These are phyloP conservation scores for Pyrenula aspistea DNA, from an alignment of 495 filamentous ascomycete species.

Conservation along the genomic window DNA sequence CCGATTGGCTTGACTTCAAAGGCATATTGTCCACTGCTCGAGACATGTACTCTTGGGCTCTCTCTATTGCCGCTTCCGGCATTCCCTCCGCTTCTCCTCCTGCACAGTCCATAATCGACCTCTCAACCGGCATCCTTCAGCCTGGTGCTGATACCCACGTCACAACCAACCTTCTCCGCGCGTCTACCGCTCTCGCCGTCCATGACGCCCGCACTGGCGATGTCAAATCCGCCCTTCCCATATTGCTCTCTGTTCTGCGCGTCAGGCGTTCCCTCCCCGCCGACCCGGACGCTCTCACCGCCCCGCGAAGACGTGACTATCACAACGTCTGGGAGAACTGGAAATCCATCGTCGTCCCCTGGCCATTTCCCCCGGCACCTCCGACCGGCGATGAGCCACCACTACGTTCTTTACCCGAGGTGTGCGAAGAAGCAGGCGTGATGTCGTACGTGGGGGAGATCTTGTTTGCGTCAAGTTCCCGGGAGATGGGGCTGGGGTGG, in stretches of 20 bases:
- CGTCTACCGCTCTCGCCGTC: slow-evolving; percentile 65
- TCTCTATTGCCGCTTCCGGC: slow-evolving; percentile 51
- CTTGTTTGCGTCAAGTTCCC: slow-evolving; percentile 54
- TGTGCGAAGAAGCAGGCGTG: slow-evolving; percentile 74
- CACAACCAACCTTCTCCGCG: slow-evolving; percentile 58
- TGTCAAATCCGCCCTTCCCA: slow-evolving; percentile 57
- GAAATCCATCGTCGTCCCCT: slow-evolving; percentile 31
- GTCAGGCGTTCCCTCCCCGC: slow-evolving; percentile 43
- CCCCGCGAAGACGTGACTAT: neutral
- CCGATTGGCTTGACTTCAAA: slow-evolving; percentile 73
- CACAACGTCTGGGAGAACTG: slow-evolving; percentile 9
- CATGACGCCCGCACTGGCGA: slow-evolving; percentile 59
- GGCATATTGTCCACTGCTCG: slow-evolving; percentile 43
- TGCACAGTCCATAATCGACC: slow-evolving; percentile 38
- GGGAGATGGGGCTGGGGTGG: slow-evolving; percentile 67
- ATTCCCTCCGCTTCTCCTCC: slow-evolving; percentile 23
- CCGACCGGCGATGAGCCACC: slow-evolving; percentile 55
- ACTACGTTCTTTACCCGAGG: slow-evolving; percentile 40
- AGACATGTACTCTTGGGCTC: slow-evolving; percentile 58
- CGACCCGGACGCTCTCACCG: slow-evolving; percentile 3
- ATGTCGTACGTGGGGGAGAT: slow-evolving; percentile 93
- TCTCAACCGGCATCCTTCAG: slow-evolving; percentile 45
- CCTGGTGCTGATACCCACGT: slow-evolving; percentile 35
- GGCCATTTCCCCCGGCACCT: slow-evolving; percentile 51
- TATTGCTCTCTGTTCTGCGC: slow-evolving; percentile 73